phyloP scores from a whole-genome alignment of 768 basidiomycete genomes.

The Trametes cingulata region DNA sequence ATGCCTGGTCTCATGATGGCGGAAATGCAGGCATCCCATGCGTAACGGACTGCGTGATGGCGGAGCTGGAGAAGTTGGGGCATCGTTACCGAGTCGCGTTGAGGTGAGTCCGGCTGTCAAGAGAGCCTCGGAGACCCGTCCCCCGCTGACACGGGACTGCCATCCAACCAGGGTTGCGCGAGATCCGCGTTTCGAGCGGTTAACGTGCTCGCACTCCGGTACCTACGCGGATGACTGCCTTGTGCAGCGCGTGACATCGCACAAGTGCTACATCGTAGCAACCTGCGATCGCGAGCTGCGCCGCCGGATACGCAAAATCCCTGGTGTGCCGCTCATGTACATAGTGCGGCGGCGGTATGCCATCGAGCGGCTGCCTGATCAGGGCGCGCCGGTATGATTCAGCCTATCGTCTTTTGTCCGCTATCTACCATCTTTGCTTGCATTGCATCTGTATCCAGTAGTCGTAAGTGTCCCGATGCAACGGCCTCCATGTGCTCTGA shows the following conservation, averaged over 20 bases:
- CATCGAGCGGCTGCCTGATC: constrained; percentile 93
- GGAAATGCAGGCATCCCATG: constrained; percentile 82
- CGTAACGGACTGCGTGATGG: constrained; percentile 99
- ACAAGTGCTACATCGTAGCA: constrained; percentile 96
- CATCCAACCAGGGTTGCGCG: constrained; percentile 75
- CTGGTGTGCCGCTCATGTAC: constrained; percentile 96
- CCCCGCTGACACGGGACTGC: constrained; percentile 12
- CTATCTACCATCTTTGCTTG: not conserved
- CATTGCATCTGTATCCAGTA: constrained; percentile 10
- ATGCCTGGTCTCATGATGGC: constrained; percentile 14
- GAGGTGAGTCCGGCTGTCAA: constrained; percentile 53
- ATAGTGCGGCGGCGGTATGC: constrained; percentile 91
- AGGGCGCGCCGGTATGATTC: constrained; percentile 65
- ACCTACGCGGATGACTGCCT: constrained; percentile 99
- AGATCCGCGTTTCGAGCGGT: constrained; percentile 94
- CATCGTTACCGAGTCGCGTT: constrained; percentile 94
- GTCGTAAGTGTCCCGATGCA: constrained; percentile 1
- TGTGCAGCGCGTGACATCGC: constrained; percentile 91
- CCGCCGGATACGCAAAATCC: constrained; percentile 86
- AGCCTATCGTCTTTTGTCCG: not conserved
- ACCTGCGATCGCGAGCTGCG: constrained; percentile 97
- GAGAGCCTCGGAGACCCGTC: not conserved
- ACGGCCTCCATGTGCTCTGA: not conserved
- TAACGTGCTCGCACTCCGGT: constrained; percentile 88
- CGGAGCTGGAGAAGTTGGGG: constrained; percentile 96